Base-by-base conservation (phyloP, 192 early-diverging fungal genomes). In the Pilaira anomala region DNA sequence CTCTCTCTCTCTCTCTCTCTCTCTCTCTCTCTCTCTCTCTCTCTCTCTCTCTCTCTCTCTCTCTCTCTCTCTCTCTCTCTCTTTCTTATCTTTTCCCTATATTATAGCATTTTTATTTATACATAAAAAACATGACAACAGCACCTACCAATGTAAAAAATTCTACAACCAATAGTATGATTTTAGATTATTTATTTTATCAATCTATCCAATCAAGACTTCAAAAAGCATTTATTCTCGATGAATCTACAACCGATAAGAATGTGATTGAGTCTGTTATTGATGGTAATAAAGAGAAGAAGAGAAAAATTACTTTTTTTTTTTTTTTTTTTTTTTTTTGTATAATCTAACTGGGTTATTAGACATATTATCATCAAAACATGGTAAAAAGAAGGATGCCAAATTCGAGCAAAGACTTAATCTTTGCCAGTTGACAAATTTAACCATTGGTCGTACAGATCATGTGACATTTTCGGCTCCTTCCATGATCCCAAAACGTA, bases 191-290 rank as follows among this genome's bases (percentile, higher is more conserved):
- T 53, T 71, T 79, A 41, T 71, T 82, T 22, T 75, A 78, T 60
- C 67, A 80, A 9, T 82, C 80, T 13, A 82, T 79, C 51, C 78
- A 79, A 54, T 78, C 80, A 25, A 67, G 78, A 25, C 57, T 82
- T 21, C 76, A 82, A 55, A 78, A 82, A 52, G 78, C 78, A 25
- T 71, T 76, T 39, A 58, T 21, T 24, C 40, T 36, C 18, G 55
- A 40, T 21, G 55, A 58, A 24, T 41, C 14, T 25, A 24, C 53
- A 53, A 74, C 53, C 67, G 80, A 74, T 74, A 79, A 64, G 69
- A 79, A 76, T 59, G 67, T 67, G n/a, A 78, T 83, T 14, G 77
- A 83, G 39, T 71, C 81, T 18, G 80, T 83, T 42, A 77, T 83
- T 13, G 36, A 58, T 3, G 33, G 39, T 41, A 22, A 40, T 2